Evolutionary conservation across 768 basidiomycete genomes (phyloP), one percentile per base, ranked within the genome.

Genomic region (Lactarius deliciosus): DNA sequence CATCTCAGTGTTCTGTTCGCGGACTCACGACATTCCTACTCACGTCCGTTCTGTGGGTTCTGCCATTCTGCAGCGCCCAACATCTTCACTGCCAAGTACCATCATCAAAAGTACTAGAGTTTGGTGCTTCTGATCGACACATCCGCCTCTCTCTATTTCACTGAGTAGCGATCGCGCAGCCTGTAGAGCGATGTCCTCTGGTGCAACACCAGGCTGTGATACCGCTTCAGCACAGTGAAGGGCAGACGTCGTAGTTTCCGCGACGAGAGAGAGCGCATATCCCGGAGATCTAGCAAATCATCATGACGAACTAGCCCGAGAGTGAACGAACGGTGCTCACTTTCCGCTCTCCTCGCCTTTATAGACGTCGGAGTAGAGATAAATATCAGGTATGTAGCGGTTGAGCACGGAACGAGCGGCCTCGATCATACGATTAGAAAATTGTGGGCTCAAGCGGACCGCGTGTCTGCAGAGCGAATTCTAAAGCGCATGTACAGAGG

Each of bases 361-460:
- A 79, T 97, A 98, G 28, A 98, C 95, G 70, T 99, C 97, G 4
- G 97, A 96, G 76, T 98, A 96, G 45, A 99, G 86, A 77, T 98
- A 98, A 34, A 98, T 95, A 75, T 99, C 97, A 43, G 97, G 96
- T 65, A 98, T 97, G 76, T 92, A 97, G 5, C 95, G 90, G 75
- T 98, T 98, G 54, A 99, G 81, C 28, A 99, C 82, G 2, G 93
- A 95, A 45, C 97, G 88, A 20, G 93, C 87, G 9, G 96, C 86
- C 72, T 98, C 96, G 59, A 99, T 97, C 89, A 98, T 94, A 45
- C 97, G 86, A 76, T 97, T 97, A 2, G 96, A 97, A 75, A 99
- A 93, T 74, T 98, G 96, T 28, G 97, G 97, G 70, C 89, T 96
- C 10, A 98, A 94, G 47, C 97, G 90, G 32, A 98, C 96, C 3